phyloP scores from a whole-genome alignment of 2,329 filamentous ascomycete species.

The Periconia sp. region DNA sequence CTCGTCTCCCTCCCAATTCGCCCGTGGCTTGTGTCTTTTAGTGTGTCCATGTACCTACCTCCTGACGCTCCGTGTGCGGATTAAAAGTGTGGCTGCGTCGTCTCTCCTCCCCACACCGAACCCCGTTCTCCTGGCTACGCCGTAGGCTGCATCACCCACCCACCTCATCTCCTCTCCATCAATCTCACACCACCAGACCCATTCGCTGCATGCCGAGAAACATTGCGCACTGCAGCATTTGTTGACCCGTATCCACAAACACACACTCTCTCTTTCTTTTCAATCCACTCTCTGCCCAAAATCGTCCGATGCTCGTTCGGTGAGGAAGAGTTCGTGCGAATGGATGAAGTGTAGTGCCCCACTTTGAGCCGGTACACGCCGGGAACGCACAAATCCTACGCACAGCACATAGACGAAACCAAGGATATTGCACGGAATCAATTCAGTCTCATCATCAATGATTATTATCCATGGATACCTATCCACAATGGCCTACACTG shows the following conservation, averaged over 20 bases:
- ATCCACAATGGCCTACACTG: too few relatives aligned
- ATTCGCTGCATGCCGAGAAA: not conserved
- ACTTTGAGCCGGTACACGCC: not conserved
- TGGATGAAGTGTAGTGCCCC: not conserved
- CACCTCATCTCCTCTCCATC: not conserved
- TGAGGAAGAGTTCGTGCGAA: not conserved
- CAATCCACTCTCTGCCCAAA: not conserved
- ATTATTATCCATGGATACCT: too few relatives aligned
- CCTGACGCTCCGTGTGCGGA: not conserved
- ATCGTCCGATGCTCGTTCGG: not conserved
- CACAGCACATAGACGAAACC: too few relatives aligned
- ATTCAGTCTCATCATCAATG: too few relatives aligned
- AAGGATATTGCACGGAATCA: too few relatives aligned
- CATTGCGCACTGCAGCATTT: not conserved
- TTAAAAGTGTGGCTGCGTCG: not conserved
- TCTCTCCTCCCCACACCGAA: not conserved
- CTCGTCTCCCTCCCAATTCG: too few relatives aligned
- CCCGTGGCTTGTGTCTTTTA: too few relatives aligned
- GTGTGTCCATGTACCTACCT: not conserved
- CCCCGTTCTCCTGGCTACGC: not conserved
- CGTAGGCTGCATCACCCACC: not conserved
- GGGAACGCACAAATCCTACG: too few relatives aligned
- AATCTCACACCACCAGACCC: not conserved
- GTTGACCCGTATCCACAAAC: not conserved
- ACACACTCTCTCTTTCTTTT: not conserved